These are phyloP conservation scores for Populus hybrid DNA, from an alignment of 441 rosid species.

Conservation along the genomic window DNA sequence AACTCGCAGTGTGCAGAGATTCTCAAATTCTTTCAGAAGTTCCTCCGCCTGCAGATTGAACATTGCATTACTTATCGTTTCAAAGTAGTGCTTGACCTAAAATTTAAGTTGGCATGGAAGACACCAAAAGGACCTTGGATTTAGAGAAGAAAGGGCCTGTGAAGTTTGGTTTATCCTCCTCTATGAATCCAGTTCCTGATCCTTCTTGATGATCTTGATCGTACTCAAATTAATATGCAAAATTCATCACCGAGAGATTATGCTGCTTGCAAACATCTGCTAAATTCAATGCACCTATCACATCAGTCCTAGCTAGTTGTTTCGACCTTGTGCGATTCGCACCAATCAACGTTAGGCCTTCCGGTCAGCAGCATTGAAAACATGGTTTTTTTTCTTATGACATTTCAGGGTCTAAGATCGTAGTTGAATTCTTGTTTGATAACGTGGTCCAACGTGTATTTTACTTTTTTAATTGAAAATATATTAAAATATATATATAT, in stretches of 20 bases:
- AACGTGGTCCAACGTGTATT: fast-evolving
- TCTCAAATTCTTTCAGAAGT: conserved; percentile 41
- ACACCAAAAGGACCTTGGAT: conserved; percentile 33
- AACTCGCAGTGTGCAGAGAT: conserved; percentile 50
- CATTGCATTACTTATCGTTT: not conserved
- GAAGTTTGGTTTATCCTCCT: conserved; percentile 53
- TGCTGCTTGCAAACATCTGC: conserved; percentile 50
- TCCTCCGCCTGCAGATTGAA: conserved; percentile 44
- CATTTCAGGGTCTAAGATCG: no score
- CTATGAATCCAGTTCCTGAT: conserved; percentile 53
- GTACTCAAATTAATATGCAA: conserved; percentile 46
- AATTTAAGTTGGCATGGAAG: not conserved
- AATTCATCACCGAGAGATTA: conserved; percentile 44
- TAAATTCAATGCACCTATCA: conserved; percentile 46
- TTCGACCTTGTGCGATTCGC: conserved; percentile 50
- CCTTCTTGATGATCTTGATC: conserved; percentile 46
- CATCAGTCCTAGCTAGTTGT: conserved; percentile 44
- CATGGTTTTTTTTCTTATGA: conserved; percentile 36
- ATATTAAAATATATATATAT: no score
- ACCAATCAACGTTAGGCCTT: conserved; percentile 60
- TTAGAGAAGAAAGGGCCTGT: conserved; percentile 39
- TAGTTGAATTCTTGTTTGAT: no score
- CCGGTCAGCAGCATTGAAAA: conserved; percentile 62
- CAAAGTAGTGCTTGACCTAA: not conserved
- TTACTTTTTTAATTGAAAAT: no score